Conservation (phyloP, 306 rosid genomes). For the Vigna hirtella region DNA sequence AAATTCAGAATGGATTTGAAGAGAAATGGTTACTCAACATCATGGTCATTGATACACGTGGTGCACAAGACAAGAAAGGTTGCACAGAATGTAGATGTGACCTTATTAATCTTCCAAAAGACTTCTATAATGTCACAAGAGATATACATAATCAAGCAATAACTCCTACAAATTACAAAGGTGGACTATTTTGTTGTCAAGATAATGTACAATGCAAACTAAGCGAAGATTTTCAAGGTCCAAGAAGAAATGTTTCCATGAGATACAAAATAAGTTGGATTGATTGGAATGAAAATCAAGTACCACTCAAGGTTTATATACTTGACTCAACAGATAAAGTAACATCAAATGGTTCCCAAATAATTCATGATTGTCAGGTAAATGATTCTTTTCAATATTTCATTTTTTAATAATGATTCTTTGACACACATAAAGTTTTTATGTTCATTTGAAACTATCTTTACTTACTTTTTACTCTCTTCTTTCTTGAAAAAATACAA, state of each 20-base stretch:
- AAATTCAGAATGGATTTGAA: slow-evolving; percentile 39
- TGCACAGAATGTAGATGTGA: slow-evolving; percentile 21
- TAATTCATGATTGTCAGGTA: not conserved
- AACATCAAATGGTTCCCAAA: too few relatives aligned
- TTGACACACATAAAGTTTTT: too few relatives aligned
- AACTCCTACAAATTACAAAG: not conserved
- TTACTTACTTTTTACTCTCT: too few relatives aligned
- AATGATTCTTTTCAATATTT: too few relatives aligned
- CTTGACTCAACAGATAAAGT: not conserved
- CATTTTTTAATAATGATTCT: too few relatives aligned
- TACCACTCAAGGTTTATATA: not conserved
- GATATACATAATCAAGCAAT: not conserved
- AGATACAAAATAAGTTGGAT: not conserved
- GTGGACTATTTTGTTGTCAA: not conserved
- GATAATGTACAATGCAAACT: not conserved
- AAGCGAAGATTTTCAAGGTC: not conserved
- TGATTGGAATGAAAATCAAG: not conserved
- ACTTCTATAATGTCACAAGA: not conserved
- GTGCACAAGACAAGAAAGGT: not conserved
- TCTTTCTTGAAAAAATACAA: too few relatives aligned
- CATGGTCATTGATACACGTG: slow-evolving; percentile 31
- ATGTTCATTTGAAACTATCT: too few relatives aligned
- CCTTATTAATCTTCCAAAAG: not conserved
- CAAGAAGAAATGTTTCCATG: not conserved
- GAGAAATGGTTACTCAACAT: slow-evolving; percentile 12